Base-by-base conservation (phyloP, 768 basidiomycete species). In the Hortiboletus campestris region DNA sequence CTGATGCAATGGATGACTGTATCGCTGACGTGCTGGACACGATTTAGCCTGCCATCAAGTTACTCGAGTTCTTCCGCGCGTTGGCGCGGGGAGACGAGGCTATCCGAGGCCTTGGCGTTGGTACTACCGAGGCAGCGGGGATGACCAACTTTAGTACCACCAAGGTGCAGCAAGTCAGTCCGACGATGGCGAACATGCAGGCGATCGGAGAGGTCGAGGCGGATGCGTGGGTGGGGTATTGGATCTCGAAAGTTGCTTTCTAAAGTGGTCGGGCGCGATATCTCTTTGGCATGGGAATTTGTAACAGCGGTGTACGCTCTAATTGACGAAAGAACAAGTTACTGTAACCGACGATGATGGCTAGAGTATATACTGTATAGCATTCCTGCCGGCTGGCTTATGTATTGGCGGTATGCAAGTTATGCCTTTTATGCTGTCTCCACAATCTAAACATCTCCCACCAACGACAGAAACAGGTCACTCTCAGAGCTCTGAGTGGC, bases 41-140 rank as follows among this genome's bases (percentile, higher is more conserved):
- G 25, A 4, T 9, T 11, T 20, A 74, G 74, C 75, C 75, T n/a
- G 72, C 66, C 1, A 64, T 72, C 49, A 72, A 75, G 50, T 42
- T 75, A 1, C 60, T 75, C 19, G 67, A 68, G 40, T 75, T 70
- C 53, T 70, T 72, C 63, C 72, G 68, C 8, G 34, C 17, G 19
- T 51, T 71, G 51, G 49, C 63, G 5, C 41, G 36, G 0, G 63
- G 59, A 9, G 67, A 74, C 41, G 22, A 55, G 9, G 55, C 53
- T 1, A 29, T 43, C 5, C 54, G 57, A 17, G 14, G 11, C 0
- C 2, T 4, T 0, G 51, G 40, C 1, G 6, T 28, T 1, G 31
- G 8, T n/a, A 3, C 28, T 4, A 51, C 52, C 6, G 68, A 70
- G 42, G 58, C 57, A 2, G 67, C 44, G 0, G 68, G 68, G 13